These are phyloP conservation scores for Keqinozyma sinolaborantium DNA, from an alignment of 1,139 yeast species.

Conservation along the genomic window DNA sequence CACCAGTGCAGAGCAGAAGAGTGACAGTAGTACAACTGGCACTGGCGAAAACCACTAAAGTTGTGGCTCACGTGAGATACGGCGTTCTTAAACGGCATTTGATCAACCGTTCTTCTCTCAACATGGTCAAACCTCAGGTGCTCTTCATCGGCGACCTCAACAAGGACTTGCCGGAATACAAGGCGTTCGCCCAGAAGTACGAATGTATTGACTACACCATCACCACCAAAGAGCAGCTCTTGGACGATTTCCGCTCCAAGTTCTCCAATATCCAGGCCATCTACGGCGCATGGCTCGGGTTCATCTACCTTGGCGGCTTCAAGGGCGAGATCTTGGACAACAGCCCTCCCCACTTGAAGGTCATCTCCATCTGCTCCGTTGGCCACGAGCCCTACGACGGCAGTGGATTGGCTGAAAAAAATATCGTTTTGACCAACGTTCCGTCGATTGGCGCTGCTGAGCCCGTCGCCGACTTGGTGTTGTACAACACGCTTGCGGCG, in stretches of 20 bases:
- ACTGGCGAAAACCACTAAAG: too few relatives aligned
- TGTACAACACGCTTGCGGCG: slow-evolving; percentile 55
- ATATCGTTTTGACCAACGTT: slow-evolving; percentile 60
- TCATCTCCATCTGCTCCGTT: slow-evolving; percentile 65
- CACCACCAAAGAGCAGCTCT: slow-evolving; percentile 37
- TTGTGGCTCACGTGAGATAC: too few relatives aligned
- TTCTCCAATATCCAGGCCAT: slow-evolving; percentile 50
- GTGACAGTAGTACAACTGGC: too few relatives aligned
- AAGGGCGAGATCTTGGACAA: slow-evolving; percentile 41
- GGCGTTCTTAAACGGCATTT: too few relatives aligned
- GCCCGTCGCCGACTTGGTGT: slow-evolving; percentile 78
- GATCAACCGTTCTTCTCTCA: too few relatives aligned
- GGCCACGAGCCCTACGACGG: slow-evolving; percentile 66
- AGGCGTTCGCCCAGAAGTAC: slow-evolving; percentile 32
- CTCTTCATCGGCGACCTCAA: slow-evolving; percentile 45
- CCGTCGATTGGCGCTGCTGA: slow-evolving; percentile 59
- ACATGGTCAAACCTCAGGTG: slow-evolving; percentile 26
- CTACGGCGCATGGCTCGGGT: slow-evolving; percentile 64
- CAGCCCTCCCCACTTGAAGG: slow-evolving; percentile 50
- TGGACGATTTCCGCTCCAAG: slow-evolving; percentile 30
- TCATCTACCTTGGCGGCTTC: slow-evolving; percentile 49
- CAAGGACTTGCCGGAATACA: slow-evolving; percentile 31
- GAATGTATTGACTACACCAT: slow-evolving; percentile 42
- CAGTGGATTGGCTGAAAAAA: slow-evolving; percentile 28
- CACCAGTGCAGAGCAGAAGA: too few relatives aligned